Evolutionary conservation across 129 eudicot genomes (phyloP), one percentile per base, ranked within the genome.

Genomic region (Escallonia herrerae): DNA sequence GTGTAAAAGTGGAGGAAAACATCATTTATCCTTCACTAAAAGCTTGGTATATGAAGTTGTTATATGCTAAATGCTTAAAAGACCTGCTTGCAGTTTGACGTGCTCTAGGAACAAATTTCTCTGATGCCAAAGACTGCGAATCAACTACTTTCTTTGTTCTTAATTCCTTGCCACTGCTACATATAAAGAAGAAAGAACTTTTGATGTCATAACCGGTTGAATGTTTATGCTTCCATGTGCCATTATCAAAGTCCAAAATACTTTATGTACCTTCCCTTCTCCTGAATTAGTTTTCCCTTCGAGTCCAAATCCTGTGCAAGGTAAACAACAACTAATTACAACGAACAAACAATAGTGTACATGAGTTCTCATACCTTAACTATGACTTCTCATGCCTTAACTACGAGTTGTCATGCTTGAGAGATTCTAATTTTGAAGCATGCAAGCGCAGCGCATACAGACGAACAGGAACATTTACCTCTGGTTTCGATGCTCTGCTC

Each of bases 21-120:
- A 22, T 22, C 1, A 22, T 22, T 1, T 22, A 22, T 22, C 1
- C 33, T 22, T 22, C 33, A 22, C 33, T 22, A 22, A 22, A 22
- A 22, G 33, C 33, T 22, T 22, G 33, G 33, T 22, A 22, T 22
- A 22, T 1, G 33, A 22, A 22, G 33, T 22, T 22, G 33, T 22
- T 22, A 22, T 22, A 22, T 22, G 33, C 33, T 22, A 1, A n/a
- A 22, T 22, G 33, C 33, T 22, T 22, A 22, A 22, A 22, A 65
- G 37, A 86, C 97, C 95, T 84, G 82, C 59, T 74, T 49, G 68
- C 72, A 59, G 64, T 63, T 46, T 62, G 87, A 48, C 53, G 69
- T 69, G 63, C 66, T 63, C 64, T 74, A 54, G 70, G 76, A 59
- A 80, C 60, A 66, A 62, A 15, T 68, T 80, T 80, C 72, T 78